Evolutionary conservation across 169 alveolate genomes (phyloP), one percentile per base, ranked within the genome.

Genomic region (Neospora caninum): DNA sequence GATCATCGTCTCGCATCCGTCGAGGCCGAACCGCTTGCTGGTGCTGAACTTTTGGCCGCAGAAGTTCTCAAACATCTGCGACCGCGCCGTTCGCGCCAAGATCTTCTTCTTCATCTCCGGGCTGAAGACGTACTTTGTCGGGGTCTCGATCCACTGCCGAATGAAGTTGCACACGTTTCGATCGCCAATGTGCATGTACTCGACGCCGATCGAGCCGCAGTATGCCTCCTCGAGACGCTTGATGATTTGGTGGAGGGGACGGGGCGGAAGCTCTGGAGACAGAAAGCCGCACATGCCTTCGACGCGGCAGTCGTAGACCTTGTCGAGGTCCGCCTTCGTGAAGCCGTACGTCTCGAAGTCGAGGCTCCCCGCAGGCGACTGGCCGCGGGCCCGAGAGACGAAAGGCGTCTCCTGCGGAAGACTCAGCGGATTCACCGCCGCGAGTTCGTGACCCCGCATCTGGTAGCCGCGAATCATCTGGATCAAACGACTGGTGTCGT

Each of bases 21-120:
- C 99, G 34, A 98, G 93, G 6, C 99, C 99, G 94, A 98, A 98
- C 54, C 99, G 95, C 95, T 98, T 98, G 20, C 97, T 96, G 16
- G 99, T 98, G 42, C 98, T 97, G 95, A 98, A 98, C 88, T 96
- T 97, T 20, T 93, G 88, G 9, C 94, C 96, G 58, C 97, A 93
- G 95, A 98, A 97, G n/a, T 96, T 93, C 80, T 96, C 97, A 88
- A 97, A 97, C 41, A 93, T 86, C 82, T 94, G 95, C 31, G 98
- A 97, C 87, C 97, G 94, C 54, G 96, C 95, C 27, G 97, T 87
- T 84, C 98, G 95, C 45, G 91, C 87, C 7, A 94, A 86, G 36
- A 94, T 94, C 93, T 91, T 91, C 69, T n/a, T 25, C 39, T 80
- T 18, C 93, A 80, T 45, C 36, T 54, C 96, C 31, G 58, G n/a